Base-by-base conservation (phyloP, 306 rosid species). In the Fagus sylvatica region DNA sequence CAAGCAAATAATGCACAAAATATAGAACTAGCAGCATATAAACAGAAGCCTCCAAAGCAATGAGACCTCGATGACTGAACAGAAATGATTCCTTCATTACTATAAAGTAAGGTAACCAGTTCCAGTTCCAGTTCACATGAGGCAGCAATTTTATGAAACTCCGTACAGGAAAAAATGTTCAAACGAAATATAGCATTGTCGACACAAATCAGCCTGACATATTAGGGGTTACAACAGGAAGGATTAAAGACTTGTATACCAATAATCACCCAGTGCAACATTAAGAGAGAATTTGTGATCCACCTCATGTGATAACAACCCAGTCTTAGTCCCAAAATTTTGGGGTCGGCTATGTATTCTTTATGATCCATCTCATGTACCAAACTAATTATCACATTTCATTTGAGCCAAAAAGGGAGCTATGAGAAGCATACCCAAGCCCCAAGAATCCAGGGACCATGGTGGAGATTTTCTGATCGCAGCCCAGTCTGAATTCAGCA, bases 391-490 rank as follows among this genome's bases (percentile, higher is more conserved):
- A 72, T 80, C 76, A 48, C 46, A 66, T 54, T 48, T 46, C 55
- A 83, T 68, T 68, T 46, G 56, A 54, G 70, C 68, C 59, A 59
- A 53, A 66, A 66, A 75, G 56, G 22, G 42, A 65, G 76, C 70
- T 69, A 59, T 81, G 78, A 82, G 55, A 78, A 74, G 79, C 91
- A 77, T 88, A 96, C 99, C 99, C 91, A 95, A 85, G 56, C 99
- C 99, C 99, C 99, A 95, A 79, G 99, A 95, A 90, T 95, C 99
- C 80, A 90, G 85, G 83, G 98, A 80, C 97, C 98, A 95, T 17
- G 94, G 91, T 75, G 99, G 98, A 85, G 97, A 93, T 85, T 93
- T 95, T 87, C 88, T 91, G 19, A 95, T 80, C 19, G 77, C 91
- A 75, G 86, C 91, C 98, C 93, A 91, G 89, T 95, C 99, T 59